Evolutionary conservation across 345 rosid genomes (phyloP).

Genomic region (Camelina neglecta): DNA sequence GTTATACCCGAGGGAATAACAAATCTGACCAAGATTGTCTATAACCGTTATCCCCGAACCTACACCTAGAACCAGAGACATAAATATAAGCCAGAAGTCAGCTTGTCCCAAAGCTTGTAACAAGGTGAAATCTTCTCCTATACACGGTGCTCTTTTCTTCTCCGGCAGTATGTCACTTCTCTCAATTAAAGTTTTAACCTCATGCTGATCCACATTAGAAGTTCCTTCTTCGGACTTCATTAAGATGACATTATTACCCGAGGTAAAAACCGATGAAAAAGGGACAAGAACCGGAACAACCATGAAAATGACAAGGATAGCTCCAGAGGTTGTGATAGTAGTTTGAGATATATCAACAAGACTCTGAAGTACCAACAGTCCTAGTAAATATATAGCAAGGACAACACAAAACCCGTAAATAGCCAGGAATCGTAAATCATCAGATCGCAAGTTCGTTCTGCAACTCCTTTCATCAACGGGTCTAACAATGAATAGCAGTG

Average conservation of each 20-base stretch:
- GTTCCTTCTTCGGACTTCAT: constrained; percentile 46
- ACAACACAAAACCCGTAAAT: constrained; percentile 63
- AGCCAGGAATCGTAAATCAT: constrained; percentile 53
- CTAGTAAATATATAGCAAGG: constrained; percentile 74
- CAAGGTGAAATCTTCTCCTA: constrained; percentile 86
- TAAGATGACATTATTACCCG: constrained; percentile 42
- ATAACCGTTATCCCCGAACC: constrained; percentile 88
- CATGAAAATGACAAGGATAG: constrained; percentile 55
- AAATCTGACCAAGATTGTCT: constrained; percentile 87
- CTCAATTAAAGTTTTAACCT: constrained; percentile 55
- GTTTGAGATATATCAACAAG: constrained; percentile 55
- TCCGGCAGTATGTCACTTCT: constrained; percentile 61
- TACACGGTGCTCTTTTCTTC: constrained; percentile 61
- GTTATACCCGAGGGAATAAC: constrained; percentile 65
- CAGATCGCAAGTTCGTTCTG: constrained; percentile 56
- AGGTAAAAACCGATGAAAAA: constrained; percentile 46
- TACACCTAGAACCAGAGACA: constrained; percentile 70
- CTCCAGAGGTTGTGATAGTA: constrained; percentile 48
- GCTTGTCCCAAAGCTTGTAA: constrained; percentile 69
- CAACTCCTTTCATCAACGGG: constrained; percentile 66
- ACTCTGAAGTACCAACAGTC: constrained; percentile 69
- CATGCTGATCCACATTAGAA: constrained; percentile 38
- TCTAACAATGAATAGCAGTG: constrained; percentile 67
- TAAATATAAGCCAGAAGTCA: constrained; percentile 76
- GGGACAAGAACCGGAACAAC: constrained; percentile 67